Conservation (phyloP, 2,329 filamentous ascomycete species). For the Verticillium zaregamsianum region DNA sequence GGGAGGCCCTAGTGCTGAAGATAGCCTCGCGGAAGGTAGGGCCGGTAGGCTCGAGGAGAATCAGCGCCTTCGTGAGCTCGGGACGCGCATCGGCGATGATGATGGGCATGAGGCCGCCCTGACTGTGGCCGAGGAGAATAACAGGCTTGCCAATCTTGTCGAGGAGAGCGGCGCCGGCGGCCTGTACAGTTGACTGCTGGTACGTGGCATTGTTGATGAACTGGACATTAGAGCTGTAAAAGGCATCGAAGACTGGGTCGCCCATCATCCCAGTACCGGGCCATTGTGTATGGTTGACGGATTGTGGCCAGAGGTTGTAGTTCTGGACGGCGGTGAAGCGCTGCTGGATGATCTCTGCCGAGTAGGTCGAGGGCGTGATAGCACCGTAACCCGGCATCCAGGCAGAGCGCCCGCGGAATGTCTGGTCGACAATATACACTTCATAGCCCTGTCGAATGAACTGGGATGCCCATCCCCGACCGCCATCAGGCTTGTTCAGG, state of each 20-base stretch:
- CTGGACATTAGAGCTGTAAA: slow-evolving; percentile 34
- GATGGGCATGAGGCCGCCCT: slow-evolving; percentile 37
- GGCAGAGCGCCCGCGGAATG: slow-evolving; percentile 38
- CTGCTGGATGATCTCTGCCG: slow-evolving; percentile 29
- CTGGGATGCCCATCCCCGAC: slow-evolving; percentile 41
- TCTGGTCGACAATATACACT: slow-evolving; percentile 43
- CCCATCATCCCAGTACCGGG: slow-evolving; percentile 33
- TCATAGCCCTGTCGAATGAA: slow-evolving; percentile 42
- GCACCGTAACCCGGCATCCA: slow-evolving; percentile 29
- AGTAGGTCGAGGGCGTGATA: slow-evolving; percentile 17
- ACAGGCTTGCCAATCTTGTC: slow-evolving; percentile 36
- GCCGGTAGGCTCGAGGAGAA: slow-evolving; percentile 41
- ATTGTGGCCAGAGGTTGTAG: slow-evolving; percentile 33
- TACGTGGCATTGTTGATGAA: slow-evolving; percentile 25
- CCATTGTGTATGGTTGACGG: slow-evolving; percentile 37
- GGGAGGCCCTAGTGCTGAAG: slow-evolving; percentile 26
- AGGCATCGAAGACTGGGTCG: slow-evolving; percentile 34
- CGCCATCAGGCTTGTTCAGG: slow-evolving; percentile 41
- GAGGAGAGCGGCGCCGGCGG: slow-evolving; percentile 35
- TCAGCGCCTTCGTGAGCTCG: slow-evolving; percentile 32
- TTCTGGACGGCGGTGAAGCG: slow-evolving; percentile 30
- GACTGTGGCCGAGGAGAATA: slow-evolving; percentile 40
- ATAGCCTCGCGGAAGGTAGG: slow-evolving; percentile 41
- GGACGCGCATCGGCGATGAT: slow-evolving; percentile 37
- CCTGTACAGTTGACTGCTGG: slow-evolving; percentile 31